These are phyloP conservation scores for Lignosus rhinocerotis DNA, from an alignment of 1,284 basidiomycete species.

Conservation along the genomic window DNA sequence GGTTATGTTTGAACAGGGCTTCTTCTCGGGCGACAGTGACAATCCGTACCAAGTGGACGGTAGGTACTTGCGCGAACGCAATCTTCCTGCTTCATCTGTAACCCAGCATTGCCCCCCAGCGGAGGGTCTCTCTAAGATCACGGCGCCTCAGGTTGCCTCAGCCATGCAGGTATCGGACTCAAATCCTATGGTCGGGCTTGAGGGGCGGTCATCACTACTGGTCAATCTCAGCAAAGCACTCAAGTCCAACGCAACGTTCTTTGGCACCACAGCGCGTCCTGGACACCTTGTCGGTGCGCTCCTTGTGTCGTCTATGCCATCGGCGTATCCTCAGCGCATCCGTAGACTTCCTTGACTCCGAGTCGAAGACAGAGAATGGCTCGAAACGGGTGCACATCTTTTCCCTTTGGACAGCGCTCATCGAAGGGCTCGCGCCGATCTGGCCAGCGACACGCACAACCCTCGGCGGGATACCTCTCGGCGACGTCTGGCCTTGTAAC, in stretches of 20 bases:
- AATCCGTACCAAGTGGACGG: slow-evolving; percentile 81
- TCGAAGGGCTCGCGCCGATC: slow-evolving; percentile 82
- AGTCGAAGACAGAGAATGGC: slow-evolving; percentile 43
- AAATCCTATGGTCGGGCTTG: slow-evolving; percentile 91
- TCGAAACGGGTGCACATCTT: slow-evolving; percentile 58
- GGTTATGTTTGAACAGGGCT: slow-evolving; percentile 84
- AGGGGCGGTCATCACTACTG: slow-evolving; percentile 82
- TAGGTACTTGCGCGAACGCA: slow-evolving; percentile 36
- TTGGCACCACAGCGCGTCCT: slow-evolving; percentile 72
- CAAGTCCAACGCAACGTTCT: slow-evolving; percentile 60
- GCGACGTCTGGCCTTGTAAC: slow-evolving; percentile 89
- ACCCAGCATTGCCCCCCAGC: slow-evolving; percentile 44
- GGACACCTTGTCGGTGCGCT: slow-evolving; percentile 78
- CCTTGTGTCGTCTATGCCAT: neutral
- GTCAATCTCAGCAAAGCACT: slow-evolving; percentile 74
- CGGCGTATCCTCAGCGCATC: neutral
- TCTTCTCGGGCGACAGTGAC: slow-evolving; percentile 71
- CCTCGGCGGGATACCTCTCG: slow-evolving; percentile 68
- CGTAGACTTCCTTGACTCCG: slow-evolving; percentile 69
- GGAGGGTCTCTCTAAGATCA: slow-evolving; percentile 68
- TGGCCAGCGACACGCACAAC: slow-evolving; percentile 84
- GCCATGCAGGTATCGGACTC: slow-evolving; percentile 80
- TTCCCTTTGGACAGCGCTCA: slow-evolving; percentile 80
- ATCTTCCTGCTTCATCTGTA: neutral
- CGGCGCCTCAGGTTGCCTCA: slow-evolving; percentile 57